A percentile compares a stretch with the other conserved stretches of the same genome.
Conservation (phyloP, 1,284 basidiomycete genomes). For the Sanguinoderma infundibulare region DNA sequence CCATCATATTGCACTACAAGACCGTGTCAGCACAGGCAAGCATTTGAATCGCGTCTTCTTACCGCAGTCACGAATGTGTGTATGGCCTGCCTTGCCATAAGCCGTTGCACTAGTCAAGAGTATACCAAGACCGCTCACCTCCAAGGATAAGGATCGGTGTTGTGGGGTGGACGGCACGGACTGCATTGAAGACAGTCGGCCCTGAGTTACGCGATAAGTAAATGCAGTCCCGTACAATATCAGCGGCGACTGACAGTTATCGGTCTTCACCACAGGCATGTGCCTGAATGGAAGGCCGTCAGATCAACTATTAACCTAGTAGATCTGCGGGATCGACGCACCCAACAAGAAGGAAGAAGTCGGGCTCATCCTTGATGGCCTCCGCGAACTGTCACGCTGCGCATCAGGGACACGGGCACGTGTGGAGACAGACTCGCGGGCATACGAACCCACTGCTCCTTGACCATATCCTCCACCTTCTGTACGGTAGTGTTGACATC, state of each 20-base stretch:
- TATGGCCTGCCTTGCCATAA: conserved; percentile 54
- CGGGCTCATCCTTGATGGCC: conserved; percentile 80
- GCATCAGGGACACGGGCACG: neutral
- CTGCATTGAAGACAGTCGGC: conserved; percentile 73
- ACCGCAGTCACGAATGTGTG: conserved; percentile 80
- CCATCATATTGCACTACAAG: conserved; percentile 57
- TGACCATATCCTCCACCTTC: conserved; percentile 72
- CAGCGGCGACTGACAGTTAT: conserved; percentile 52
- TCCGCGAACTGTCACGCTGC: conserved; percentile 61
- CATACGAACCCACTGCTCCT: conserved; percentile 71
- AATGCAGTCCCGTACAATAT: conserved; percentile 17
- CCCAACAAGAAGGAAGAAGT: conserved; percentile 80
- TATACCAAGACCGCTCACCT: conserved; percentile 40
- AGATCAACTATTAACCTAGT: too few relatives aligned
- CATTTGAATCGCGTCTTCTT: conserved; percentile 25
- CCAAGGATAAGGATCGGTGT: conserved; percentile 85
- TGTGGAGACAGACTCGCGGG: neutral
- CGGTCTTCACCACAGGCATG: conserved; percentile 63
- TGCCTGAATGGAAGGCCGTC: too few relatives aligned
- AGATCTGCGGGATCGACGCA: conserved; percentile 34
- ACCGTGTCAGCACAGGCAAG: neutral
- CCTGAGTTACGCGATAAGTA: conserved; percentile 43
- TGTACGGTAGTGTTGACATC: conserved; percentile 76
- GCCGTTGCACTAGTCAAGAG: neutral
- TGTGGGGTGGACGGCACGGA: conserved; percentile 70